Conservation (phyloP, 192 early-diverging fungal genomes). For the Backusella tuberculispora region DNA sequence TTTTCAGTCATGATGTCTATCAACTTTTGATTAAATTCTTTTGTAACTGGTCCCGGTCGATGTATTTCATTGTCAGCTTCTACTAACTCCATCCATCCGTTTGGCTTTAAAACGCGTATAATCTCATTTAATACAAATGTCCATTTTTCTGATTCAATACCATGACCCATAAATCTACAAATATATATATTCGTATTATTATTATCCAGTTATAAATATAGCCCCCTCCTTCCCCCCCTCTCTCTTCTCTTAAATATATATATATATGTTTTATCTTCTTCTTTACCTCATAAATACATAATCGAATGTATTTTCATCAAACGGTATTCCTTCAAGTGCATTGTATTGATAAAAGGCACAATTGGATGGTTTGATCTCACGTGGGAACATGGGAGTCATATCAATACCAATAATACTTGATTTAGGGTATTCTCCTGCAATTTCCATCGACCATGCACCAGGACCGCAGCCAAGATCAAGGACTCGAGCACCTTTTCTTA, state of each 20-base stretch:
- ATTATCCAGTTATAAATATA: neutral
- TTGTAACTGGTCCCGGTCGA: conserved; percentile 37
- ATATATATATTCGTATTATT: neutral
- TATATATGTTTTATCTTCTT: neutral
- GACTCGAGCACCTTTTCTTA: conserved; percentile 39
- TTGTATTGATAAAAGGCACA: conserved; percentile 41
- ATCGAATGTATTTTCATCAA: conserved; percentile 54
- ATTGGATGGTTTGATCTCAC: conserved; percentile 39
- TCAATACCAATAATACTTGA: conserved; percentile 44
- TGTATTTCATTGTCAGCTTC: conserved; percentile 40
- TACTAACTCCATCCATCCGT: conserved; percentile 53
- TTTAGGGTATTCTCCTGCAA: conserved; percentile 48
- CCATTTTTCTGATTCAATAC: conserved; percentile 47
- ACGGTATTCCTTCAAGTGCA: conserved; percentile 37
- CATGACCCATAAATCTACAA: conserved; percentile 37
- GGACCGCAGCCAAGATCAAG: conserved; percentile 48
- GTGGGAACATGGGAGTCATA: conserved; percentile 34
- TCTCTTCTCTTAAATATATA: neutral
- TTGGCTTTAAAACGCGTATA: conserved; percentile 53
- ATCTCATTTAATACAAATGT: conserved; percentile 41
- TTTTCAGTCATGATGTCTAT: conserved; percentile 20
- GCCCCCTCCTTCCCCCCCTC: too few relatives aligned
- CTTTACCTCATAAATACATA: conserved; percentile 51
- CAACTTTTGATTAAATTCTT: conserved; percentile 25
- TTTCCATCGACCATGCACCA: conserved; percentile 46